These are phyloP conservation scores for Daldinia caldariorum DNA, from an alignment of 495 filamentous ascomycete species.

Conservation along the genomic window DNA sequence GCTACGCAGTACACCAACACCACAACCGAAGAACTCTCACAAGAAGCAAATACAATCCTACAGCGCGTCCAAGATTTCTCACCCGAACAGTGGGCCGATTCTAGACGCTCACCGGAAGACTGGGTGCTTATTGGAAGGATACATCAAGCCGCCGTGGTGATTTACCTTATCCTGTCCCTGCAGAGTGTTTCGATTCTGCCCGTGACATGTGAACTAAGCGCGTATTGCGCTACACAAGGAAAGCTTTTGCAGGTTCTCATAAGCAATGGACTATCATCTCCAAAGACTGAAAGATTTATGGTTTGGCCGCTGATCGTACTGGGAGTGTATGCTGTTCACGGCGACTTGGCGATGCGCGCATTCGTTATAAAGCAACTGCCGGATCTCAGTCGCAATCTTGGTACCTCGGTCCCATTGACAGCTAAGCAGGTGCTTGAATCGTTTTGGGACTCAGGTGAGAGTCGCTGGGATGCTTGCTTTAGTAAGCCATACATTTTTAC, in stretches of 20 bases:
- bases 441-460: slow-evolving; percentile 47
- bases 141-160: slow-evolving; percentile 44
- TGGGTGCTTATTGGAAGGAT: slow-evolving; percentile 45
- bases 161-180: slow-evolving; percentile 49
- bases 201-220: slow-evolving; percentile 12
- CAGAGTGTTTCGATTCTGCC: slow-evolving; percentile 46
- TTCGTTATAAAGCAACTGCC: slow-evolving; percentile 39
- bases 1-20: slow-evolving; percentile 6
- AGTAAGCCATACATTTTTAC: slow-evolving; percentile 43
- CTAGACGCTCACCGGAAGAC: slow-evolving; percentile 40
- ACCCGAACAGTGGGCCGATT: slow-evolving; percentile 41
- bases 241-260: slow-evolving; percentile 36
- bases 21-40: slow-evolving; percentile 1
- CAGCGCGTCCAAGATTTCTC: slow-evolving; percentile 42
- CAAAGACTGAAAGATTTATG: slow-evolving; percentile 39
- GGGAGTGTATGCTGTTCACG: slow-evolving; percentile 46
- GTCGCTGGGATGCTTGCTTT: slow-evolving; percentile 52
- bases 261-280: slow-evolving; percentile 26
- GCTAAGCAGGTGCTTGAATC: slow-evolving; percentile 44
- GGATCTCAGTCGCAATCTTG: slow-evolving; percentile 39
- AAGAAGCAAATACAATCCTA: slow-evolving; percentile 33
- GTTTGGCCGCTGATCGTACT: slow-evolving; percentile 51
- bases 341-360: slow-evolving; percentile 22
- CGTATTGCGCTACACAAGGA: slow-evolving; percentile 14
- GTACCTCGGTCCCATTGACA: slow-evolving; percentile 40